Evolutionary conservation across 1,284 basidiomycete species (phyloP), one percentile per base, ranked within the genome.

Genomic region (Cryptococcus sp.): DNA sequence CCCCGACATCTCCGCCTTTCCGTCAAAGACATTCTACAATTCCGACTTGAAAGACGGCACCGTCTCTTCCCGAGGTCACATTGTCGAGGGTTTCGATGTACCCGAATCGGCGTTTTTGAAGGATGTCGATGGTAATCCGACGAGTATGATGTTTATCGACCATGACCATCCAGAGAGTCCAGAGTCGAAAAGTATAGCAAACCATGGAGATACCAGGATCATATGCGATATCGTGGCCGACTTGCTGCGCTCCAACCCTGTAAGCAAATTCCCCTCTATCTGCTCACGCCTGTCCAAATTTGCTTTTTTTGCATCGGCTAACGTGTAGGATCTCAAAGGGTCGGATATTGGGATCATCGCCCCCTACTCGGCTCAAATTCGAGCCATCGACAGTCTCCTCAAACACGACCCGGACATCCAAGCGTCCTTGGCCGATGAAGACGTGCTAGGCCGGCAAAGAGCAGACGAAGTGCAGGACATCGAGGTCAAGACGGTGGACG

Each of bases 401-500:
- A 80, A 77, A 57, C 66, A 73, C 39, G 79, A 86, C 57, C 58
- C 66, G 24, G 75, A 48, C 31, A 47, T 51, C 77, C 31, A 53
- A 61, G 68, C 69, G 41, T 80, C 82, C 0, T 84, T 89, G 65
- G 66, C 71, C 31, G 28, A n/a, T n/a, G n/a, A n/a, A n/a, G 60
- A 70, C 6, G 76, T 80, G 1, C 75, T 91, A 11, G 87, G 86
- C 14, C 67, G 76, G 6, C 77, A 78, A 41, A 80, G 86, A 34
- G 81, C 77, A n/a, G 72, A 77, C 66, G 81, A 89, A 56, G 66
- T 87, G 4, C 63, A 69, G 1, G 68, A 80, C 41, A 79, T 93
- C 45, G 89, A 92, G 66, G 79, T 92, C 60, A 86, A 85, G 71
- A 92, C 89, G 0, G 88, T 93, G 9, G 89, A 93, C 63, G 92